Evolutionary conservation across 2,329 filamentous ascomycete species (phyloP).

Genomic region (Exophiala spinifera): DNA sequence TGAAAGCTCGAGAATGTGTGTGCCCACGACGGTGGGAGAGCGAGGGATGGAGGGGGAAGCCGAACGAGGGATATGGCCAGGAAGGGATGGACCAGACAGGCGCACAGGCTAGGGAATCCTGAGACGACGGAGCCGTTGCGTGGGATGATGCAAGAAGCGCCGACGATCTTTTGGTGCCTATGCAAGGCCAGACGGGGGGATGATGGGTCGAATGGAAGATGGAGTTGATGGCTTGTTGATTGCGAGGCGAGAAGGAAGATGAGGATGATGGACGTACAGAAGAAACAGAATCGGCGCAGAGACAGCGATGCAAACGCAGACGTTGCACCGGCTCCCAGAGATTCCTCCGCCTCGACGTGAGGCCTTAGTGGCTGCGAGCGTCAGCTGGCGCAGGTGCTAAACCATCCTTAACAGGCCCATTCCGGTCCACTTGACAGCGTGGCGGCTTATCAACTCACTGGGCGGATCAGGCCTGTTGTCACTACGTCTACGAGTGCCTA

Average conservation of each 20-base stretch:
- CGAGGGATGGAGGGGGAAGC: neutral
- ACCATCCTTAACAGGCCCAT: too few relatives aligned
- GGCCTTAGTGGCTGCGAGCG: neutral
- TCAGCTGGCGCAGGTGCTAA: neutral
- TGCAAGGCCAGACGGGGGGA: neutral
- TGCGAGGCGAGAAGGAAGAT: slow-evolving; percentile 6
- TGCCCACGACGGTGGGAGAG: neutral
- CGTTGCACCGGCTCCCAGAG: neutral
- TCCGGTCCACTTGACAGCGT: neutral
- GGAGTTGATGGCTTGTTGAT: neutral
- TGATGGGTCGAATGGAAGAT: neutral
- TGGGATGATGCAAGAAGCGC: slow-evolving; percentile 8
- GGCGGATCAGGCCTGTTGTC: too few relatives aligned
- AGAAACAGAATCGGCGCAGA: neutral
- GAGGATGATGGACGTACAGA: neutral
- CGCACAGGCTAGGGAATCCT: neutral
- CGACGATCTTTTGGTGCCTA: slow-evolving; percentile 1
- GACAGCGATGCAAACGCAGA: neutral
- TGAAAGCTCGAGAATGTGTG: neutral
- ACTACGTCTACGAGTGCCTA: too few relatives aligned
- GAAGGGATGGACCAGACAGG: neutral
- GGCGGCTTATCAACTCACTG: neutral
- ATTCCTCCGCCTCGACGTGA: too few relatives aligned
- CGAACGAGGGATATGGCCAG: neutral
- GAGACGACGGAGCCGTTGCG: neutral